A percentile compares a stretch with the other conserved stretches of the same genome.
Conservation (phyloP, 768 basidiomycete genomes). For the Suillus decipiens region DNA sequence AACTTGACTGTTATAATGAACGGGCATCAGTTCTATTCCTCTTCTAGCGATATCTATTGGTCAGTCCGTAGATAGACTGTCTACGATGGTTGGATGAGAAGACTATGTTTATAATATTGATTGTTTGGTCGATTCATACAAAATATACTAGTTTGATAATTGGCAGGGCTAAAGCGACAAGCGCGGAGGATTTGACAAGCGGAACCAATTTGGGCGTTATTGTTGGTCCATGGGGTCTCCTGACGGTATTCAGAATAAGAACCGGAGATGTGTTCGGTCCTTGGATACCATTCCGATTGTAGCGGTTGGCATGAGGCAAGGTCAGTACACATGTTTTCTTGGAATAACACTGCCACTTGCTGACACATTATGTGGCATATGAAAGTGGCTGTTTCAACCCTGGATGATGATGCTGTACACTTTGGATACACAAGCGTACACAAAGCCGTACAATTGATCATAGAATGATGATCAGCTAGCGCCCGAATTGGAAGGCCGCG, state of each 20-base stretch:
- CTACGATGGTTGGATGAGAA: too few relatives aligned
- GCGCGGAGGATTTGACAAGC: slow-evolving; percentile 30
- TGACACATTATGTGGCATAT: too few relatives aligned
- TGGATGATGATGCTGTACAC: too few relatives aligned
- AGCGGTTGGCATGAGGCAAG: slow-evolving; percentile 19
- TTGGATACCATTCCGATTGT: slow-evolving; percentile 17
- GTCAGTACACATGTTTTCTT: background rate
- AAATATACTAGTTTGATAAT: slow-evolving; percentile 24
- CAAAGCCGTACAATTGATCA: slow-evolving; percentile 1
- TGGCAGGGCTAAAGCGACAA: slow-evolving; percentile 28
- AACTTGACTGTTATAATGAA: background rate
- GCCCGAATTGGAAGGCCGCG: slow-evolving; percentile 23
- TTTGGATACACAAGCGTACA: background rate
- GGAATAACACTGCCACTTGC: slow-evolving; percentile 10
- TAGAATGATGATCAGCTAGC: slow-evolving; percentile 22
- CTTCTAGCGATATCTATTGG: slow-evolving; percentile 2
- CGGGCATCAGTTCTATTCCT: slow-evolving; percentile 14
- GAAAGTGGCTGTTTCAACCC: too few relatives aligned
- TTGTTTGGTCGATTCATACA: background rate
- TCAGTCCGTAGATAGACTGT: too few relatives aligned
- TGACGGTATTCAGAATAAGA: slow-evolving; percentile 13
- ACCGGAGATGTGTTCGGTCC: slow-evolving; percentile 10
- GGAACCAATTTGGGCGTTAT: slow-evolving; percentile 28
- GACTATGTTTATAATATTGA: background rate
- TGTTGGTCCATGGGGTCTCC: slow-evolving; percentile 16